Evolutionary conservation across 2,329 filamentous ascomycete species (phyloP).

Genomic region (Lomentospora prolificans): DNA sequence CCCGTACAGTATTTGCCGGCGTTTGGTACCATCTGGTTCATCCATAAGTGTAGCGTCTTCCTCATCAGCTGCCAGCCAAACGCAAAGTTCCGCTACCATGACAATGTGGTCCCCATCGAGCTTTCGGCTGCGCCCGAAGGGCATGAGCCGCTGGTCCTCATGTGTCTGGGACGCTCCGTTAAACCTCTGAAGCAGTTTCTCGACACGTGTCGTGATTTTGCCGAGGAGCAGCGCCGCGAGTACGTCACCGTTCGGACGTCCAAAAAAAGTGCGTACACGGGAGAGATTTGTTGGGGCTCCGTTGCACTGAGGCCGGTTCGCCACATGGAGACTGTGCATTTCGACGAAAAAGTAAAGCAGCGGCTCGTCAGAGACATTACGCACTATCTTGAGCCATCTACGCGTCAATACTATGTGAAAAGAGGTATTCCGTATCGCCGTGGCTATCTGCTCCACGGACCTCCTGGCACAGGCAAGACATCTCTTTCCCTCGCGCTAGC

Average conservation of each 20-base stretch:
- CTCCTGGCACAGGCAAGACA: slow-evolving; percentile 66
- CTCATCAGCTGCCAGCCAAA: slow-evolving; percentile 23
- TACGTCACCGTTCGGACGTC: slow-evolving; percentile 26
- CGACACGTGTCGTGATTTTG: slow-evolving; percentile 19
- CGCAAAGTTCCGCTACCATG: slow-evolving; percentile 10
- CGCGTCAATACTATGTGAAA: slow-evolving; percentile 63
- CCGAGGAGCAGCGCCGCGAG: slow-evolving; percentile 24
- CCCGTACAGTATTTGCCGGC: slow-evolving; percentile 27
- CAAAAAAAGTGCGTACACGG: slow-evolving; percentile 15
- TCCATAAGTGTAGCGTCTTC: slow-evolving; percentile 21
- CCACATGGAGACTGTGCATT: slow-evolving; percentile 65
- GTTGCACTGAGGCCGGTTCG: slow-evolving; percentile 48
- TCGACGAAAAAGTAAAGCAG: slow-evolving; percentile 57
- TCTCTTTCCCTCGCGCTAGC: slow-evolving; percentile 57
- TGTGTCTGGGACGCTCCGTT: slow-evolving; percentile 26
- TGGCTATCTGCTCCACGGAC: slow-evolving; percentile 70
- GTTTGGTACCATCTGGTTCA: slow-evolving; percentile 27
- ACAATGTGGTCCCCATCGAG: slow-evolving; percentile 17
- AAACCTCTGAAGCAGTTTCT: slow-evolving; percentile 21
- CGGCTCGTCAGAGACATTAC: slow-evolving; percentile 62
- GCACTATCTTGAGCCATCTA: slow-evolving; percentile 64
- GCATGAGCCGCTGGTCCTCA: slow-evolving; percentile 27
- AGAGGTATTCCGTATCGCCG: slow-evolving; percentile 66
- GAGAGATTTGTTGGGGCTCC: slow-evolving; percentile 22
- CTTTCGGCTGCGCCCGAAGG: slow-evolving; percentile 23